Conservation (phyloP, 768 basidiomycete genomes). For the Boletus bicolor region DNA sequence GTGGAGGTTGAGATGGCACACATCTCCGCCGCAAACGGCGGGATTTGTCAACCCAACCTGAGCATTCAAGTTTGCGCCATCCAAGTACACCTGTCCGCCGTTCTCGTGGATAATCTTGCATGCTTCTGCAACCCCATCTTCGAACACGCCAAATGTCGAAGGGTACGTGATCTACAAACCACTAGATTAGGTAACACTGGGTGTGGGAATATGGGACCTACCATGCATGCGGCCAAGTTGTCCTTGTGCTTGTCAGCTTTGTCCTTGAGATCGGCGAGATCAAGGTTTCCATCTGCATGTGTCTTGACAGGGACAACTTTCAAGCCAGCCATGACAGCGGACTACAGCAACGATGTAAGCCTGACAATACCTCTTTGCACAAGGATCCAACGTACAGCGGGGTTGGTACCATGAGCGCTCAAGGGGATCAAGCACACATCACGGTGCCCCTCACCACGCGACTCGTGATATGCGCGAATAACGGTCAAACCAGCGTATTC, state of each 20-base stretch:
- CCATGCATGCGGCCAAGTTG: conserved; percentile 95
- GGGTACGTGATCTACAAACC: conserved; percentile 83
- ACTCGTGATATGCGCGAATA: conserved; percentile 92
- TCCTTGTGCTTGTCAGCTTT: conserved; percentile 93
- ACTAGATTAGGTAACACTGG: conserved; percentile 3
- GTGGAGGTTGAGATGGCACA: conserved; percentile 97
- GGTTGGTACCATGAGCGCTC: conserved; percentile 98
- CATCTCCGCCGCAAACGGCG: conserved; percentile 94
- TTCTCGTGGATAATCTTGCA: conserved; percentile 92
- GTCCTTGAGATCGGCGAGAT: conserved; percentile 75
- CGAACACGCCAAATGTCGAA: conserved; percentile 97
- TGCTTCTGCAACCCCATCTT: conserved; percentile 84
- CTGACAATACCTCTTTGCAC: not conserved
- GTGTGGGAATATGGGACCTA: conserved; percentile 30
- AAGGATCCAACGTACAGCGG: conserved; percentile 62
- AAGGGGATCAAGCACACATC: conserved; percentile 92
- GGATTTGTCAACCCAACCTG: conserved; percentile 92
- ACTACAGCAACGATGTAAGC: conserved; percentile 45
- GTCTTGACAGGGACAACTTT: conserved; percentile 97
- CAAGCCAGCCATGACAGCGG: conserved; percentile 94
- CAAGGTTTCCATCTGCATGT: conserved; percentile 80
- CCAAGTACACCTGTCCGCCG: conserved; percentile 97
- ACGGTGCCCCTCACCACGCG: conserved; percentile 79
- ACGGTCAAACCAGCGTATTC: conserved; percentile 96
- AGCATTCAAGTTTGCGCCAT: conserved; percentile 92